These are phyloP conservation scores for Dictyostelium brefeldianum DNA, from an alignment of 78 protist species.

Conservation along the genomic window DNA sequence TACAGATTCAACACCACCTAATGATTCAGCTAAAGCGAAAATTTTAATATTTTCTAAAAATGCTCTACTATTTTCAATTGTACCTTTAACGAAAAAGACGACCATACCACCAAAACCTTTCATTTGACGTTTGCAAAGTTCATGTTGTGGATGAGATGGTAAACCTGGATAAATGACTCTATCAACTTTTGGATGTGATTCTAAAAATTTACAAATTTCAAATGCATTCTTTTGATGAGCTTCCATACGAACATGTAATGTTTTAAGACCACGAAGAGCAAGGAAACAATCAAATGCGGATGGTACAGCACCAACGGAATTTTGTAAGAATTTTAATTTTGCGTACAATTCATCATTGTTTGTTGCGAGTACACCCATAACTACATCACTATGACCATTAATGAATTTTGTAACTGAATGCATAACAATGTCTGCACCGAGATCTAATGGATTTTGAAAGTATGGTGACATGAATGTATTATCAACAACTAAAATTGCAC, in stretches of 20 bases:
- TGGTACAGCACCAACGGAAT: conserved; percentile 89
- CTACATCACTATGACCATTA: conserved; percentile 95
- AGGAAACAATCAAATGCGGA: conserved; percentile 95
- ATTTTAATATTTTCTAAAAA: conserved; percentile 82
- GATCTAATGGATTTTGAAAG: conserved; percentile 92
- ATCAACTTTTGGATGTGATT: conserved; percentile 85
- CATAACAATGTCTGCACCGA: conserved; percentile 96
- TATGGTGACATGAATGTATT: conserved; percentile 95
- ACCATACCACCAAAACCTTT: conserved; percentile 86
- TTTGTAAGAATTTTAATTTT: conserved; percentile 84
- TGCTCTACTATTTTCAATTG: conserved; percentile 58
- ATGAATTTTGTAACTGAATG: conserved; percentile 96
- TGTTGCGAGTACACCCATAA: conserved; percentile 89
- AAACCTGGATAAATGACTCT: conserved; percentile 93
- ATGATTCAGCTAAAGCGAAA: conserved; percentile 87
- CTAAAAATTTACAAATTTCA: conserved; percentile 83
- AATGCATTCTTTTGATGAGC: conserved; percentile 87
- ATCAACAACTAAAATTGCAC: conserved; percentile 92
- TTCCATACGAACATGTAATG: conserved; percentile 92
- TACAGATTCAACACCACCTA: conserved; percentile 89
- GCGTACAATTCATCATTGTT: conserved; percentile 60
- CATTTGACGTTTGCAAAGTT: conserved; percentile 86
- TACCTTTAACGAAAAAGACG: conserved; percentile 85
- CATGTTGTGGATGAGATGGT: conserved; percentile 91
- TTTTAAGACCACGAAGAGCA: conserved; percentile 92